phyloP scores from a whole-genome alignment of 768 basidiomycete species.

The Russula vinacea region DNA sequence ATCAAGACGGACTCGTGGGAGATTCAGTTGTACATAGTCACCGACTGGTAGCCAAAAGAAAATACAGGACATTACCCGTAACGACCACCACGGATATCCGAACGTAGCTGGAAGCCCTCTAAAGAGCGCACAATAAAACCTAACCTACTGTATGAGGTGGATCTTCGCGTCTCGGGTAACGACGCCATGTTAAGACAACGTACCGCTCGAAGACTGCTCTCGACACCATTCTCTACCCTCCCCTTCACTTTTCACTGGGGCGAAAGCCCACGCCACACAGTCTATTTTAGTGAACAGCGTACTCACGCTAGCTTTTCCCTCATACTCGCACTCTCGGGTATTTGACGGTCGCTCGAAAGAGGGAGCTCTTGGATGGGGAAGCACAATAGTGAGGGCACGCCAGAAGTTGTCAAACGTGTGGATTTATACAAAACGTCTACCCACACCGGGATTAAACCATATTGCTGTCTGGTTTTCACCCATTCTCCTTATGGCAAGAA shows the following conservation, averaged over 20 bases:
- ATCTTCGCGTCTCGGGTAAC: too few species aligned
- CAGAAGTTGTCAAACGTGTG: neutral
- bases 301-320: neutral
- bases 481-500: too few species aligned
- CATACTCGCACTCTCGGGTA: neutral
- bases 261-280: too few species aligned
- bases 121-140: too few species aligned
- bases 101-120: neutral
- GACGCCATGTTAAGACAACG: too few species aligned
- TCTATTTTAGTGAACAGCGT: too few species aligned
- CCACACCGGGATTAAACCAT: neutral
- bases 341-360: neutral
- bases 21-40: neutral
- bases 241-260: too few species aligned
- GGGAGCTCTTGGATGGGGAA: neutral
- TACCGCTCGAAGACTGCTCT: too few species aligned
- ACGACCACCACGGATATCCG: neutral
- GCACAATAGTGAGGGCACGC: neutral
- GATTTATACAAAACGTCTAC: neutral
- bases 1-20: too few species aligned
- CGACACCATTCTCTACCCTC: too few species aligned
- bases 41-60: neutral
- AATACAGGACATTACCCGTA: neutral
- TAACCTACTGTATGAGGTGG: too few species aligned
- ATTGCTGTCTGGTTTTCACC: too few species aligned